These are phyloP conservation scores for Alternaria viburni DNA, from an alignment of 2,329 filamentous ascomycete genomes.

Conservation along the genomic window DNA sequence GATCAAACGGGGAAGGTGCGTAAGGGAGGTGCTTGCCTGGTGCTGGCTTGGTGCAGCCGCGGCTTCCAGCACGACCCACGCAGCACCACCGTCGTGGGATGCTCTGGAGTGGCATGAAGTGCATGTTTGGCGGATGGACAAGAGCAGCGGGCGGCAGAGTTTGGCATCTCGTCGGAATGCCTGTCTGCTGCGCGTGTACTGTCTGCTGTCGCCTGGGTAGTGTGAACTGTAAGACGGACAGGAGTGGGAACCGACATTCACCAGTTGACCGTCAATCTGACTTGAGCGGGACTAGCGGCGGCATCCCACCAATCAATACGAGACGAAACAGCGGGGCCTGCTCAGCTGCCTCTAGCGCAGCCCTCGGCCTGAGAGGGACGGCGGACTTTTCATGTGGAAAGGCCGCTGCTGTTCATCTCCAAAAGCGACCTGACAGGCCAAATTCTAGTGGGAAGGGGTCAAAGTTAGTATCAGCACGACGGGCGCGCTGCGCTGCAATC, in stretches of 20 bases:
- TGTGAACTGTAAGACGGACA: neutral
- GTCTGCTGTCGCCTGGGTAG: neutral
- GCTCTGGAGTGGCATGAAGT: neutral
- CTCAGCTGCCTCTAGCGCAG: conserved; percentile 11
- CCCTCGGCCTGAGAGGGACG: conserved; percentile 11
- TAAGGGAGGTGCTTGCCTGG: conserved; percentile 9
- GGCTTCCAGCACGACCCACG: conserved; percentile 9
- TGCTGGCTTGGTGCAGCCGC: conserved; percentile 10
- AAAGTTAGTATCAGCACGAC: conserved; percentile 1
- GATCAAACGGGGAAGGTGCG: conserved; percentile 22
- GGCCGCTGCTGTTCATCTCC: conserved; percentile 18
- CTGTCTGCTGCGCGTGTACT: neutral
- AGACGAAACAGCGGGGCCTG: neutral
- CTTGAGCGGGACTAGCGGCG: conserved; percentile 12
- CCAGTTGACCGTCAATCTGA: conserved; percentile 13
- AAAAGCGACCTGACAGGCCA: conserved; percentile 20
- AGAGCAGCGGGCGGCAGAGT: neutral
- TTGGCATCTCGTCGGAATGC: neutral
- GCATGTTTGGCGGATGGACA: neutral
- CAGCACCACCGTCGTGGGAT: neutral
- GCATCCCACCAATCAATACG: neutral
- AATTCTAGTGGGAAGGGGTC: conserved; percentile 7
- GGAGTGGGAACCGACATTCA: conserved; percentile 5
- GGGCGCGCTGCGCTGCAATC: neutral
- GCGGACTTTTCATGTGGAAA: conserved; percentile 14